Conservation (phyloP, 2,329 filamentous ascomycete genomes). For the Pyrenochaeta sp. region DNA sequence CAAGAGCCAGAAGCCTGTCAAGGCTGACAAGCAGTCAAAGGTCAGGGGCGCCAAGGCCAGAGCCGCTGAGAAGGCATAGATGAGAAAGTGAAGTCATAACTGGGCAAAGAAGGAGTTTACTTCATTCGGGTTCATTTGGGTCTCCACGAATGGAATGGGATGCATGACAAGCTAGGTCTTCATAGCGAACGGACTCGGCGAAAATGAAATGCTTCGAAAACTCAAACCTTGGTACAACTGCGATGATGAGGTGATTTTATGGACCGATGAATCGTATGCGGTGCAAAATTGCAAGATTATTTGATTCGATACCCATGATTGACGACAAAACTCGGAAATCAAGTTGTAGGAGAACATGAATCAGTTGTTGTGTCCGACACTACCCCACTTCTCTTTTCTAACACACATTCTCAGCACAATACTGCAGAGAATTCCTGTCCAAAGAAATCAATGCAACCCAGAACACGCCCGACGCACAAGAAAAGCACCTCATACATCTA, state of each 20-base stretch:
- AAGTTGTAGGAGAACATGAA: no score
- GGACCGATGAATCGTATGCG: neutral
- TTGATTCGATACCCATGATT: no score
- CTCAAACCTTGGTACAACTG: neutral
- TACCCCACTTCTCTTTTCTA: no score
- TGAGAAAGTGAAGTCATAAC: conserved; percentile 12
- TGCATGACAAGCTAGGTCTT: conserved; percentile 22
- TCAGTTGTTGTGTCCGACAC: no score
- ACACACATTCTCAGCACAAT: no score
- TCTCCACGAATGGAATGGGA: conserved; percentile 16
- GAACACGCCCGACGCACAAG: no score
- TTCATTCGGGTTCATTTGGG: conserved; percentile 29
- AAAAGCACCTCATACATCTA: no score
- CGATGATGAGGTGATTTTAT: neutral
- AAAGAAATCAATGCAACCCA: no score
- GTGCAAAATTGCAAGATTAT: no score
- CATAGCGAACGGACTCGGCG: conserved; percentile 18
- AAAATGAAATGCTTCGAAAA: conserved; percentile 31
- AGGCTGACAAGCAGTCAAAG: conserved; percentile 78
- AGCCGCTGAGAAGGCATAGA: conserved; percentile 61
- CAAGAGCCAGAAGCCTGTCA: conserved; percentile 78
- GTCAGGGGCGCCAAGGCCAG: conserved; percentile 80
- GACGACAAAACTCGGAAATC: no score
- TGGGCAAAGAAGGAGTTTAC: conserved; percentile 20
- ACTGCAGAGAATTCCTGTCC: no score